Base-by-base conservation (phyloP, 441 rosid genomes). In the Geranium incanum region DNA sequence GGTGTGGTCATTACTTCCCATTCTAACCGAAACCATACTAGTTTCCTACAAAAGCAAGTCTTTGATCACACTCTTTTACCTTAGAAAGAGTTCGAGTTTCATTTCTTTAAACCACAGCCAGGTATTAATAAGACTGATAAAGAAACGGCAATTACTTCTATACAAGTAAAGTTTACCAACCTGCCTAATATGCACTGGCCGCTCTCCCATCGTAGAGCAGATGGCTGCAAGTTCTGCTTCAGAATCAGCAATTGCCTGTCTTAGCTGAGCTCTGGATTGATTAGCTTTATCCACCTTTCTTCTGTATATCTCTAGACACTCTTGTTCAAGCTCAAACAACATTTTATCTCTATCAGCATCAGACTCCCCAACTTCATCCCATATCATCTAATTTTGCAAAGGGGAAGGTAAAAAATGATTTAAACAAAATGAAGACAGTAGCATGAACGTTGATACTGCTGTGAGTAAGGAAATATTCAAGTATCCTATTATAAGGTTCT, bases 281-380 rank as follows among this genome's bases (percentile, higher is more conserved):
- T 91, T 95, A 37, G 97, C 97, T 76, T 81, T 89, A 73, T 95
- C 97, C 33, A 95, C 99, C 81, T 87, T 95, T 76, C 95, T 84
- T 78, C 95, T 86, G 76, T 95, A 95, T 0, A 93, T 97, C 83
- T 93, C 90, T 36, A 95, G 85, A 79, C 98, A 95, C 75, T 95
- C 98, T 76, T 81, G 90, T 77, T 95, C 98, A 43, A 95, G 92
- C 84, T 95, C 98, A 45, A 88, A 87, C 68, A 93, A 75, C 96
- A 91, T 87, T 79, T 86, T 79, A 71, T 93, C 99, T 79, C 93
- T 84, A 13, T 93, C 97, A 21, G 82, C 62, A 72, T 91, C 91
- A 1, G 88, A 74, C 83, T 93, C 99, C 59, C 99, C 99, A 71
- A 95, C 96, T 84, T 95, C 99, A 83, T 95, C 88, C 99, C 99